phyloP scores from a whole-genome alignment of 768 basidiomycete genomes.

The Suillus discolor region DNA sequence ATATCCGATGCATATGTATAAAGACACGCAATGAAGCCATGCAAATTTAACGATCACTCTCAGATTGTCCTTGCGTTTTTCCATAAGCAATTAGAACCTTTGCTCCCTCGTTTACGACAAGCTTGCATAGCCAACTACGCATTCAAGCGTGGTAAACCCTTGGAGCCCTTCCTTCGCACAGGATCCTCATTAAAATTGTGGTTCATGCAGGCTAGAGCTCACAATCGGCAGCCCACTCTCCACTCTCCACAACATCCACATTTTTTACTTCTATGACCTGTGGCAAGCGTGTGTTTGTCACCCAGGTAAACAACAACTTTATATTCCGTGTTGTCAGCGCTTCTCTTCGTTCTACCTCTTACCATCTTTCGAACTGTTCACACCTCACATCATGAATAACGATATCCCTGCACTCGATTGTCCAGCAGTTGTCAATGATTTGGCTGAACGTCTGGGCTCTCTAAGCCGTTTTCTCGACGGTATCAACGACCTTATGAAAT shows the following conservation, averaged over 20 bases:
- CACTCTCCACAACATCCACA: not conserved
- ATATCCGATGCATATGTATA: not conserved
- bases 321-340: constrained; percentile 17
- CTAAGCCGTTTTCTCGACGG: constrained; percentile 31
- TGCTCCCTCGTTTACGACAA: not conserved
- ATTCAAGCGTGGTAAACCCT: not conserved
- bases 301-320: constrained; percentile 9
- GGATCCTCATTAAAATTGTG: not conserved
- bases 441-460: constrained; percentile 31
- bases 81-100: not conserved
- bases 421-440: constrained; percentile 30
- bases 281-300: not conserved
- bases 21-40: not conserved
- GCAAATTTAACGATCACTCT: not conserved
- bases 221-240: not conserved
- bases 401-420: constrained; percentile 19
- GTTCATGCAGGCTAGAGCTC: not conserved
- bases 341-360: constrained; percentile 12
- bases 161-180: not conserved
- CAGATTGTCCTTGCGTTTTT: not conserved
- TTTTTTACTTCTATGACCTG: not conserved
- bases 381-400: constrained; percentile 2
- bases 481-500: constrained; percentile 25
- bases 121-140: not conserved
- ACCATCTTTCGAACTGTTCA: not conserved